Evolutionary conservation across 352 stramenopile species (phyloP).

Genomic region (Phytophthora cryptogea): DNA sequence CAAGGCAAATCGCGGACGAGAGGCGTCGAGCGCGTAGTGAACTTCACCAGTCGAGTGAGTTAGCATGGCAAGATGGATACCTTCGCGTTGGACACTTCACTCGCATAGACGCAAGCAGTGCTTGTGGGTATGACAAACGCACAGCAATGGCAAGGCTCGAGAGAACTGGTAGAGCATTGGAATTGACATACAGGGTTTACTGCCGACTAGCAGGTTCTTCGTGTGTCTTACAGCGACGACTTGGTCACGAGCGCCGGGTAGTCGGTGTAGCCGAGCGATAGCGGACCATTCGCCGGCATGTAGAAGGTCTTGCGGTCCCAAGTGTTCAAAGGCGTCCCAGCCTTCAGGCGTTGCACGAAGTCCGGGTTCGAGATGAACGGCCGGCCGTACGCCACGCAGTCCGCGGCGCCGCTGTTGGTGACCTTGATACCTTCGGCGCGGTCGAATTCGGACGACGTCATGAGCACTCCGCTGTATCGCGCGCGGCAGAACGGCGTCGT

Average conservation of each 20-base stretch:
- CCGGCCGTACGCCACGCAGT: slow-evolving; percentile 64
- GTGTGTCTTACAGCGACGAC: slow-evolving; percentile 18
- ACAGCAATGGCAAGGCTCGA: background rate
- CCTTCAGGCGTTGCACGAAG: slow-evolving; percentile 50
- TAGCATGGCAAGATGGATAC: slow-evolving; percentile 5
- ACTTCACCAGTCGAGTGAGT: slow-evolving; percentile 13
- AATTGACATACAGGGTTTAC: background rate
- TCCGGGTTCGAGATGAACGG: slow-evolving; percentile 77
- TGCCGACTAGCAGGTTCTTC: background rate
- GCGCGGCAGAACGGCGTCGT: slow-evolving; percentile 48
- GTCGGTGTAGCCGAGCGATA: slow-evolving; percentile 49
- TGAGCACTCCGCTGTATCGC: slow-evolving; percentile 54
- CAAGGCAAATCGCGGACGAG: slow-evolving; percentile 1
- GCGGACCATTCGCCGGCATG: slow-evolving; percentile 31
- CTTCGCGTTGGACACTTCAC: slow-evolving; percentile 12
- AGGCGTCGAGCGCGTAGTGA: slow-evolving; percentile 3
- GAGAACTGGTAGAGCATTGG: no score
- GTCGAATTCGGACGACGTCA: slow-evolving; percentile 56
- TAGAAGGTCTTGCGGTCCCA: slow-evolving; percentile 49
- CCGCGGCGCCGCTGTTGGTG: slow-evolving; percentile 38
- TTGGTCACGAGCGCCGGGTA: slow-evolving; percentile 51
- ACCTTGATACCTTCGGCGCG: slow-evolving; percentile 36
- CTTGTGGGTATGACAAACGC: slow-evolving; percentile 6
- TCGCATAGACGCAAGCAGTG: background rate
- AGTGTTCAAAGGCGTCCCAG: slow-evolving; percentile 41